A percentile compares a stretch with the other conserved stretches of the same genome.
Conservation (phyloP, 1,139 yeast species). For the Yamadazyma dendronema region DNA sequence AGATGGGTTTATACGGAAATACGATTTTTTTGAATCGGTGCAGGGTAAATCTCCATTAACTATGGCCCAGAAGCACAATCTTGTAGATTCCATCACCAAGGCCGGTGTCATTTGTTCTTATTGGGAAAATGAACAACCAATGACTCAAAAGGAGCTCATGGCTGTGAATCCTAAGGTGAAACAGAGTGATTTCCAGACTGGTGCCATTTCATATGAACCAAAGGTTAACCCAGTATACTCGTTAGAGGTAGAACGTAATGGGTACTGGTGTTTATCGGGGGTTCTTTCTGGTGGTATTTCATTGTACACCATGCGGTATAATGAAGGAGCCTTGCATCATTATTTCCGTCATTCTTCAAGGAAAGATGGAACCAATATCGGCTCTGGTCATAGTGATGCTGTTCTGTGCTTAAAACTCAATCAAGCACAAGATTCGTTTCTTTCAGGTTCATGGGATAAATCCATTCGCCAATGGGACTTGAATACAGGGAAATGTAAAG, state of each 20-base stretch:
- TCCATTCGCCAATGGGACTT: constrained; percentile 81
- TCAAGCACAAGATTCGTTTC: constrained; percentile 54
- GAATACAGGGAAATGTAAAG: constrained; percentile 60
- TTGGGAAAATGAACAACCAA: constrained; percentile 96
- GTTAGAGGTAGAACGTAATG: constrained; percentile 77
- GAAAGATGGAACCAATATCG: constrained; percentile 5
- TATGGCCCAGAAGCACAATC: constrained; percentile 85
- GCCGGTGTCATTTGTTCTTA: constrained; percentile 83
- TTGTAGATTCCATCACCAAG: constrained; percentile 79
- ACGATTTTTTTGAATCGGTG: constrained; percentile 80
- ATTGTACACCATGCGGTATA: constrained; percentile 75
- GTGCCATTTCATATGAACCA: constrained; percentile 57
- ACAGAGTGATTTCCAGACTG: constrained; percentile 40
- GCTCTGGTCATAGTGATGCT: constrained; percentile 61
- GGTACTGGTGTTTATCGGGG: constrained; percentile 85
- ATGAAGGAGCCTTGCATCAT: constrained; percentile 80
- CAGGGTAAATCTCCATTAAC: constrained; percentile 91
- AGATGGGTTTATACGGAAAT: constrained; percentile 90
- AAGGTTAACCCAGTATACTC: constrained; percentile 82
- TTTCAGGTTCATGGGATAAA: constrained; percentile 93
- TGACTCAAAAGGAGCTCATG: constrained; percentile 41
- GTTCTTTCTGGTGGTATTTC: constrained; percentile 83
- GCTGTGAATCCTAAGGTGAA: constrained; percentile 43
- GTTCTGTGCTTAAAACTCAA: constrained; percentile 71
- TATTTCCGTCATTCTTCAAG: constrained; percentile 52